A percentile compares a stretch with the other conserved stretches of the same genome.
These are phyloP conservation scores for Russula brevipes DNA, from an alignment of 768 basidiomycete species.

Conservation along the genomic window DNA sequence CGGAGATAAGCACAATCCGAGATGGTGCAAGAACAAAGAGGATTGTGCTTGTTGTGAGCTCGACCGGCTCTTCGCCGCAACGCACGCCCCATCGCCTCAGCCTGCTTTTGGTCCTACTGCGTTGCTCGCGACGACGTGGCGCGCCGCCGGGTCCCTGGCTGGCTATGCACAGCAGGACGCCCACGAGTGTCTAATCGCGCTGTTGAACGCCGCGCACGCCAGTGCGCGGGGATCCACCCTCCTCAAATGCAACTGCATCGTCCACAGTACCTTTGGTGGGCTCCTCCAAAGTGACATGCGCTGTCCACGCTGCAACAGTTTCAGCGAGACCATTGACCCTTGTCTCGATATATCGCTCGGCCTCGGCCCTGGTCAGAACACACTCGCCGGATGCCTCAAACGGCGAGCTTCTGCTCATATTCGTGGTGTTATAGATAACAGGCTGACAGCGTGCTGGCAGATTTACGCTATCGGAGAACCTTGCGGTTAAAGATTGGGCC, in stretches of 20 bases:
- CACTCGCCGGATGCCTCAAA: conserved; percentile 68
- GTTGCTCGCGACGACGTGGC: conserved; percentile 83
- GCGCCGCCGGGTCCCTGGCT: conserved; percentile 67
- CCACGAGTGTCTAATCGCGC: conserved; percentile 80
- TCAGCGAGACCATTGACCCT: conserved; percentile 77
- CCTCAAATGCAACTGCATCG: conserved; percentile 81
- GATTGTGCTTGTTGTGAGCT: conserved; percentile 91
- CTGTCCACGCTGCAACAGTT: conserved; percentile 78
- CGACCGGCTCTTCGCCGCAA: conserved; percentile 80
- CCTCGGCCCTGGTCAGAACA: conserved; percentile 56
- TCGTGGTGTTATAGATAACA: conserved; percentile 2
- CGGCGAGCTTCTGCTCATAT: conserved; percentile 40
- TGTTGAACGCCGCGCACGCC: conserved; percentile 81
- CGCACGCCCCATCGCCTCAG: conserved; percentile 39
- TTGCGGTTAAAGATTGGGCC: conserved; percentile 76
- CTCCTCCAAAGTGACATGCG: conserved; percentile 83
- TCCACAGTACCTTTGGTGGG: conserved; percentile 87
- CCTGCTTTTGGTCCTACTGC: conserved; percentile 74
- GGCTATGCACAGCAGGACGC: conserved; percentile 95
- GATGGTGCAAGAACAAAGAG: conserved; percentile 60
- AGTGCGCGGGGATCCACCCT: conserved; percentile 71
- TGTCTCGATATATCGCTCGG: conserved; percentile 90
- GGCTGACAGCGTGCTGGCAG: conserved; percentile 35
- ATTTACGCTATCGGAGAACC: conserved; percentile 80
- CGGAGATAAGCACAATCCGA: conserved; percentile 80